Percentiles rank a stretch among this genome's conserved stretches.
Evolutionary conservation across 345 rosid genomes (phyloP).

Genomic region (Lepidium didymum): DNA sequence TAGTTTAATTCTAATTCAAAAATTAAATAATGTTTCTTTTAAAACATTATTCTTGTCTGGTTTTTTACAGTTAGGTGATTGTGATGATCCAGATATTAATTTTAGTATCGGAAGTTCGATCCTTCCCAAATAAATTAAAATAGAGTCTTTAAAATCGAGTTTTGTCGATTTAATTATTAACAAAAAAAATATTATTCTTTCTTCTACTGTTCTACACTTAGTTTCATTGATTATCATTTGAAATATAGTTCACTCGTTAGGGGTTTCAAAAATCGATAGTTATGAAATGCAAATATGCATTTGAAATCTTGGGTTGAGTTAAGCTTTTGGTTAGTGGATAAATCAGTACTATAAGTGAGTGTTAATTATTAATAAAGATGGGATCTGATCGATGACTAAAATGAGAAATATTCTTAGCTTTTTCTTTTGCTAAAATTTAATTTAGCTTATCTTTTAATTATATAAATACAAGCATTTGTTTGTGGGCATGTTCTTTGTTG

Average conservation of each 20-base stretch:
- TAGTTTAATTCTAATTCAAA: not conserved
- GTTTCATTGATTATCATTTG: not conserved
- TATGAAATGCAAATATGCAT: not conserved
- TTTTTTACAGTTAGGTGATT: too few relatives aligned
- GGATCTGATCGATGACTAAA: constrained; percentile 15
- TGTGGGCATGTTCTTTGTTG: too few relatives aligned
- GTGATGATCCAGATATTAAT: too few relatives aligned
- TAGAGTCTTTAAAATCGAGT: too few relatives aligned
- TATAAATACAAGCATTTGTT: constrained; percentile 13
- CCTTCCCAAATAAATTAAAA: too few relatives aligned
- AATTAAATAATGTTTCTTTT: not conserved
- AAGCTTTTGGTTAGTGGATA: constrained; percentile 10
- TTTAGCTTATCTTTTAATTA: not conserved
- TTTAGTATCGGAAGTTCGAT: too few relatives aligned
- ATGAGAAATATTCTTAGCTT: not conserved
- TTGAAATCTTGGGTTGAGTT: constrained; percentile 5
- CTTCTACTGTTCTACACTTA: too few relatives aligned
- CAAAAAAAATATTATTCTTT: too few relatives aligned
- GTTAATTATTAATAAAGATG: not conserved
- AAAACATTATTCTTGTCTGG: not conserved
- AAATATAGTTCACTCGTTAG: not conserved
- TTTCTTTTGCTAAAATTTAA: too few relatives aligned
- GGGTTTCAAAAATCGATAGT: not conserved
- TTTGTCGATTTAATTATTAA: too few relatives aligned
- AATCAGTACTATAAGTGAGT: constrained; percentile 7